Percentiles rank a stretch among this genome's conserved stretches.
phyloP scores from a whole-genome alignment of 257 asterid species.

The Paraleonurus japonicus region DNA sequence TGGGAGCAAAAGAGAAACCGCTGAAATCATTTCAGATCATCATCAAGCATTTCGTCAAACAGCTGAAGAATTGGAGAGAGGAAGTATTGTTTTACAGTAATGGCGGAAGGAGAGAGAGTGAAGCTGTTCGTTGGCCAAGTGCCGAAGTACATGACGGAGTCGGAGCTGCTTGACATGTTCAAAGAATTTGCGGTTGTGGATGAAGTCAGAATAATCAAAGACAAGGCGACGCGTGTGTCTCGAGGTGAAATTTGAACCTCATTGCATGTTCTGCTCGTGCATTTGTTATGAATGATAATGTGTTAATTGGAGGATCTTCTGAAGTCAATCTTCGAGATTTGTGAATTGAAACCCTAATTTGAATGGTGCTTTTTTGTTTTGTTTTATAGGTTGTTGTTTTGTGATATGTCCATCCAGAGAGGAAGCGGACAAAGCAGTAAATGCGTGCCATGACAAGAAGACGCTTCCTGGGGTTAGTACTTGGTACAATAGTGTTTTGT shows the following conservation, averaged over 20 bases:
- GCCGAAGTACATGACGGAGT: conserved; percentile 88
- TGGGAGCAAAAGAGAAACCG: conserved; percentile 22
- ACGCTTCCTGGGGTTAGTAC: conserved; percentile 83
- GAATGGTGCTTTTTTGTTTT: neutral
- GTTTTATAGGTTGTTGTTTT: conserved; percentile 79
- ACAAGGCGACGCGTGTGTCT: conserved; percentile 86
- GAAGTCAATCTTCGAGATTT: conserved; percentile 1
- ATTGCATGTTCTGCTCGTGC: conserved; percentile 34
- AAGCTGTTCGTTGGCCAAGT: conserved; percentile 98
- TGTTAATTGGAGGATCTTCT: conserved; percentile 23
- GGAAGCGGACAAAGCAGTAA: conserved; percentile 91
- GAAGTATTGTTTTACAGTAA: conserved; percentile 29
- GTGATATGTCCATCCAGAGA: conserved; percentile 84
- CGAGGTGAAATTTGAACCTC: conserved; percentile 57
- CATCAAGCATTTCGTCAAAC: conserved; percentile 12
- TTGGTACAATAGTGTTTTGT: conserved; percentile 27
- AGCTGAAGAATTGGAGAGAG: conserved; percentile 28
- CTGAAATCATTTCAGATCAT: conserved; percentile 27
- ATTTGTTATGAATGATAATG: conserved; percentile 30
- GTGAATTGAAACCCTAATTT: conserved; percentile 36
- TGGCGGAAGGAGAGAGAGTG: conserved; percentile 96
- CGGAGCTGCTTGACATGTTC: conserved; percentile 67
- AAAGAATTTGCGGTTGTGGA: conserved; percentile 68
- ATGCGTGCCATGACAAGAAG: conserved; percentile 82
- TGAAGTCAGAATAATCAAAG: conserved; percentile 90